Evolutionary conservation across 768 basidiomycete species (phyloP).

Genomic region (Megacollybia marginata): DNA sequence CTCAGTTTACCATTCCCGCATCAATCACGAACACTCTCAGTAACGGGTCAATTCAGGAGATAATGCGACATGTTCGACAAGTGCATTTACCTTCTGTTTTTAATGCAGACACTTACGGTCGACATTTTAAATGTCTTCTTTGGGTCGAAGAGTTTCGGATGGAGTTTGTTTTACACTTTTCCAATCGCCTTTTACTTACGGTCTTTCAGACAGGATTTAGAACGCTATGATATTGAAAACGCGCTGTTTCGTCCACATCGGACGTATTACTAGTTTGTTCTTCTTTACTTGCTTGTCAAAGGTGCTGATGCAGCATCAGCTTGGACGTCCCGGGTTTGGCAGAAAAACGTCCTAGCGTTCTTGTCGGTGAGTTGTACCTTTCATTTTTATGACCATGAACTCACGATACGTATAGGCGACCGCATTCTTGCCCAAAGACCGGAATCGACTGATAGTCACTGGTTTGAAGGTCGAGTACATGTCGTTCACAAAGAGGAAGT

Average conservation of each 20-base stretch:
- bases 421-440: conserved; percentile 41
- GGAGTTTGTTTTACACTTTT: conserved; percentile 16
- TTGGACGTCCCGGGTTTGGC: conserved; percentile 43
- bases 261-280: too few species aligned
- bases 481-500: conserved; percentile 41
- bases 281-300: neutral
- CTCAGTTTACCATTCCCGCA: conserved; percentile 30
- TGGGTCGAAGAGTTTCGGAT: conserved; percentile 48
- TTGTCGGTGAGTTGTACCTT: conserved; percentile 35
- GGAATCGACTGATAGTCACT: conserved; percentile 31
- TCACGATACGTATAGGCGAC: conserved; percentile 33
- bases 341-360: conserved; percentile 50
- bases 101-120: conserved; percentile 30
- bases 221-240: conserved; percentile 23
- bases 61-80: conserved; percentile 21
- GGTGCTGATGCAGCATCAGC: conserved; percentile 13
- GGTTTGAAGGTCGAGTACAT: conserved; percentile 57
- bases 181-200: neutral
- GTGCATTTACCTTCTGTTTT: conserved; percentile 32
- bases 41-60: conserved; percentile 20
- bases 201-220: conserved; percentile 29
- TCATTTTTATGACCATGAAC: neutral
- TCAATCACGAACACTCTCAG: conserved; percentile 22
- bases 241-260: conserved; percentile 7
- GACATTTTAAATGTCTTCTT: conserved; percentile 42